phyloP scores from a whole-genome alignment of 306 rosid genomes.

The Citrullus amarus region DNA sequence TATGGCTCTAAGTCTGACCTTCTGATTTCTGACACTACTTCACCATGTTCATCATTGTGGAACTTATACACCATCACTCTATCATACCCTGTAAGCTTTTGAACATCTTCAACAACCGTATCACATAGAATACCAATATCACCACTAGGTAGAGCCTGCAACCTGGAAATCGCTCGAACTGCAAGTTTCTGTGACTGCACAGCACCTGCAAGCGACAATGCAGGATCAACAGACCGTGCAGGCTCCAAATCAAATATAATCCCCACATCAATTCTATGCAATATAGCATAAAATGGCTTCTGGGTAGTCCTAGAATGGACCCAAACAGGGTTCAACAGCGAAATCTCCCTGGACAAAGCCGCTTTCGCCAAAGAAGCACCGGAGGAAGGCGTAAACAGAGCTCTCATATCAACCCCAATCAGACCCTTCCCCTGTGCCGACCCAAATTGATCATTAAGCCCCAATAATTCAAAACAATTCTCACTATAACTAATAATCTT shows the following conservation, averaged over 20 bases:
- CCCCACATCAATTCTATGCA: slow-evolving; percentile 79
- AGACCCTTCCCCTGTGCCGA: slow-evolving; percentile 14
- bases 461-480: slow-evolving; percentile 52
- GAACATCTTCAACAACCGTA: slow-evolving; percentile 59
- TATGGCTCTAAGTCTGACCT: slow-evolving; percentile 64
- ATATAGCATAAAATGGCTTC: slow-evolving; percentile 68
- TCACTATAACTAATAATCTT: slow-evolving; percentile 53
- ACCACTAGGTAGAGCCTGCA: slow-evolving; percentile 67
- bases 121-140: slow-evolving; percentile 57
- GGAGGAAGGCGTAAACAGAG: slow-evolving; percentile 55
- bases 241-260: slow-evolving; percentile 80
- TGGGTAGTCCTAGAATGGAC: slow-evolving; percentile 37
- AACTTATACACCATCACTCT: slow-evolving; percentile 86
- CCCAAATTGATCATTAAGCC: slow-evolving; percentile 22
- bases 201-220: slow-evolving; percentile 64
- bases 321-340: slow-evolving; percentile 62
- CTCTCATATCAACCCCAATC: slow-evolving; percentile 50
- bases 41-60: slow-evolving; percentile 86
- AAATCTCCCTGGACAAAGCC: slow-evolving; percentile 39
- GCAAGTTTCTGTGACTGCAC: slow-evolving; percentile 81
- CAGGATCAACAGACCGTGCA: slow-evolving; percentile 46
- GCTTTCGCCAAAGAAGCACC: slow-evolving; percentile 51
- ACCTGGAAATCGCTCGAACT: slow-evolving; percentile 68
- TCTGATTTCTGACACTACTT: slow-evolving; percentile 69
- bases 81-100: slow-evolving; percentile 72